Evolutionary conservation across 2,329 filamentous ascomycete genomes (phyloP).

Genomic region (Didymella arachidicola): DNA sequence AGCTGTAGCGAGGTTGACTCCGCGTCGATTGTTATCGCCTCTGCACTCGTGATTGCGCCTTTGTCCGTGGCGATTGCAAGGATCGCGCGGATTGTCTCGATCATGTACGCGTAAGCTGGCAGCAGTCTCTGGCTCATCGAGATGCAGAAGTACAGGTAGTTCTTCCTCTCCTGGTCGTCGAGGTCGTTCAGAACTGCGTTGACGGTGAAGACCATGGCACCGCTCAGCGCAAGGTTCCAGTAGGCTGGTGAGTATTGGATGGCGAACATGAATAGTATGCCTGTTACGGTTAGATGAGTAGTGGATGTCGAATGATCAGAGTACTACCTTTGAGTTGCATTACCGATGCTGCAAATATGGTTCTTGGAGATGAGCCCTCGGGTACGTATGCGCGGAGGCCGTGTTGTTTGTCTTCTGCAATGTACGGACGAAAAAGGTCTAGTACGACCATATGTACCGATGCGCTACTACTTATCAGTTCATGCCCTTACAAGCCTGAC

Average conservation of each 20-base stretch:
- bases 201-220: constrained; percentile 20
- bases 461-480: constrained; percentile 9
- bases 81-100: constrained; percentile 20
- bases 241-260: constrained; percentile 15
- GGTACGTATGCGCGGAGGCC: constrained; percentile 18
- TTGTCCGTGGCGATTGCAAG: constrained; percentile 21
- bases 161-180: constrained; percentile 12
- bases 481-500: background rate
- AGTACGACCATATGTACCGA: constrained; percentile 16
- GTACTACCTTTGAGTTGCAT: constrained; percentile 19
- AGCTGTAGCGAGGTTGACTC: constrained; percentile 9
- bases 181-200: constrained; percentile 22
- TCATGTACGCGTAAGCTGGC: constrained; percentile 16
- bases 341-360: constrained; percentile 24
- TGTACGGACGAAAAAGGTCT: constrained; percentile 24
- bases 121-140: constrained; percentile 14
- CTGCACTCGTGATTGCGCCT: constrained; percentile 18
- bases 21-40: constrained; percentile 12
- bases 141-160: constrained; percentile 19
- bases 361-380: constrained; percentile 12
- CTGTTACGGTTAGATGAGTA: constrained; percentile 2
- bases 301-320: too few relatives aligned
- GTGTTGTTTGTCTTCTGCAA: constrained; percentile 16
- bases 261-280: constrained; percentile 17
- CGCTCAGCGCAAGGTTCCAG: constrained; percentile 17